Base-by-base conservation (phyloP, 768 basidiomycete genomes). In the Thelephora aurantiotincta region DNA sequence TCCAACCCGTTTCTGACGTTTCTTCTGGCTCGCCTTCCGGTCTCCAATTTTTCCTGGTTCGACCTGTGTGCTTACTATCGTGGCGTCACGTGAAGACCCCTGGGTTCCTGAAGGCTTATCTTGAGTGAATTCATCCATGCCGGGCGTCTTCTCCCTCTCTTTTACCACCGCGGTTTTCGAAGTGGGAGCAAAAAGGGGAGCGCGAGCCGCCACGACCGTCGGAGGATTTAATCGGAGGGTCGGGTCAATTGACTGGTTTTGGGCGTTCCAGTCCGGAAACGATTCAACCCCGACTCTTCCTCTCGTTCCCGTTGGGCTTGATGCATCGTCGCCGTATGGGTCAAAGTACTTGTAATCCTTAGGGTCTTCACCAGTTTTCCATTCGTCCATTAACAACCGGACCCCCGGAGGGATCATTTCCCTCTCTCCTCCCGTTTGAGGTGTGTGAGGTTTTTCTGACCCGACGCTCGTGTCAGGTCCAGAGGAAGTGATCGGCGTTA, bases 31-130 rank as follows among this genome's bases (percentile, higher is more conserved):
- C 5, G 52, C 49, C 20, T 70, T 71, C 35, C 82, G 71, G 19
- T 82, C 82, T 33, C 85, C 86, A 62, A 77, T 77, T 0, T 70
- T 74, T 2, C 87, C 86, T 3, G 85, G 75, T 9, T 85, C 59
- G 6, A 80, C 62, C 58, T 90, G 86, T 2, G 86, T 89, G 52
- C 74, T 86, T 33, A 68, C 62, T 63, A 75, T 64, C 13, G 63
- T 52, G 19, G 35, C 45, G 14, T 71, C 69, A 51, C 80, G 77
- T 14, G 65, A 64, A 22, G 52, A 58, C 7, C 47, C 44, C 5
- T 47, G 34, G 19, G 37, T 38, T n/a, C 44, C 43, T 11, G 53
- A 14, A 30, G 13, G 23, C 18, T 38, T 56, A 43, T n/a, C 49
- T 43, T 26, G 55, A 53, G 47, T 62, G 57, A 37, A 55, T 55